A percentile compares a stretch with the other conserved stretches of the same genome.
phyloP scores from a whole-genome alignment of 176 grass and related monocot genomes.

The Poa pratensis region DNA sequence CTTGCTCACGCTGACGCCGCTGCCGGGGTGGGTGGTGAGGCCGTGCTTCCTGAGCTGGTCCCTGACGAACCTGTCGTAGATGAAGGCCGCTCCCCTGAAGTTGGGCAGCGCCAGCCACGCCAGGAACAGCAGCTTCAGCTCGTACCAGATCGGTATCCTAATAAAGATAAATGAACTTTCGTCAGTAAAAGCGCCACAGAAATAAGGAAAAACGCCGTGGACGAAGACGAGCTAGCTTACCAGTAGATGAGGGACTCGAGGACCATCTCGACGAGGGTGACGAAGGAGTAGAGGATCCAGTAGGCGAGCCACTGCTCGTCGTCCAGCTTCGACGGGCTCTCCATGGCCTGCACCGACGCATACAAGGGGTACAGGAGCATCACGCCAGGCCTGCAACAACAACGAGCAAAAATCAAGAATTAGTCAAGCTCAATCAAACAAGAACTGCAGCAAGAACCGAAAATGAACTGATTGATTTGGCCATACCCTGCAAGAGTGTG shows the following conservation, averaged over 20 bases:
- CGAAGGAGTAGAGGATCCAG: constrained; percentile 95
- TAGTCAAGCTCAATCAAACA: neutral
- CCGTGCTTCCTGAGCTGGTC: constrained; percentile 66
- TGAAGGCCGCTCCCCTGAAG: constrained; percentile 84
- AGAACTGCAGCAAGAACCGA: neutral
- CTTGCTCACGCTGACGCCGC: neutral
- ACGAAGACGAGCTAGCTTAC: constrained; percentile 41
- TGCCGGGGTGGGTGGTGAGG: neutral
- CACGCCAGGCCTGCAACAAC: constrained; percentile 62
- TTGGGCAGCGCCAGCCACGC: constrained; percentile 88
- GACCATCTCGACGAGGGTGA: constrained; percentile 88
- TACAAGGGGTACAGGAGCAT: constrained; percentile 85
- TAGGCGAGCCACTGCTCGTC: constrained; percentile 96
- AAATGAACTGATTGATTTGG: neutral
- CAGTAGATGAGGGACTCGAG: constrained; percentile 82
- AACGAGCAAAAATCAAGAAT: neutral
- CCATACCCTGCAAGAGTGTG: constrained; percentile 76
- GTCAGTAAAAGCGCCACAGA: neutral
- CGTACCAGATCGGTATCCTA: constrained; percentile 88
- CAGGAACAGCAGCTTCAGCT: constrained; percentile 77
- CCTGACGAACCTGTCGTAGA: constrained; percentile 85
- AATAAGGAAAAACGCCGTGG: neutral
- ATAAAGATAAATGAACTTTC: neutral
- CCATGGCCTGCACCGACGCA: constrained; percentile 86
- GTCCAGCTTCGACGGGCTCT: constrained; percentile 75